Percentiles rank a stretch among this genome's conserved stretches.
phyloP scores from a whole-genome alignment of 805 yeast genomes.

The Kockiozyma suomiensis region DNA sequence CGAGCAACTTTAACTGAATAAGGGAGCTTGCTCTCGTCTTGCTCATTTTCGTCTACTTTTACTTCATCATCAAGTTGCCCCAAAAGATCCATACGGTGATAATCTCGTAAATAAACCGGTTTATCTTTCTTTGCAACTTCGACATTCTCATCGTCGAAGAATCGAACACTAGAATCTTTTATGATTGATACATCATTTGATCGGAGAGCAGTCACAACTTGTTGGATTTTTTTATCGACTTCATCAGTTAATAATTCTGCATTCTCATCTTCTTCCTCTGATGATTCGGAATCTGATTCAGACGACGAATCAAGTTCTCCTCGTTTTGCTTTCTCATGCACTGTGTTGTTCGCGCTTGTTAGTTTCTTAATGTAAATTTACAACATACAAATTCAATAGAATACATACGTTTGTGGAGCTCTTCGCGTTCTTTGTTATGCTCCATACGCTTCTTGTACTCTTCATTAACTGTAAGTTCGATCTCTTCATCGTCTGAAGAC shows the following conservation, averaged over 20 bases:
- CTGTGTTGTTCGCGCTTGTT: constrained; percentile 6
- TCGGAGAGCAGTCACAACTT: constrained; percentile 71
- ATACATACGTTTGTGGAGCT: constrained; percentile 34
- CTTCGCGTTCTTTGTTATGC: constrained; percentile 43
- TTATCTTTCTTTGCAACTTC: constrained; percentile 57
- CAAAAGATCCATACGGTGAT: constrained; percentile 82
- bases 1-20: constrained; percentile 75
- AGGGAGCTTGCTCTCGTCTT: constrained; percentile 50
- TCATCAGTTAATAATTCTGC: constrained; percentile 87
- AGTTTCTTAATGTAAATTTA: no score
- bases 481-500: constrained; percentile 26
- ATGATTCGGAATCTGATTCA: constrained; percentile 47
- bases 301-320: constrained; percentile 40
- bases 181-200: constrained; percentile 62
- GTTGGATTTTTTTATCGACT: constrained; percentile 75
- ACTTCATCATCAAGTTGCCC: constrained; percentile 57
- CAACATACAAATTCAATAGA: no score
- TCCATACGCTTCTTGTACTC: constrained; percentile 40
- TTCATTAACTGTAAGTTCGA: constrained; percentile 30
- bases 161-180: constrained; percentile 67
- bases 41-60: constrained; percentile 50
- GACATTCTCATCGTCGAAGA: constrained; percentile 54
- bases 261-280: constrained; percentile 85
- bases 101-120: constrained; percentile 88
- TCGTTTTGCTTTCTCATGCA: constrained; percentile 38